These are phyloP conservation scores for Marasmius fiardii DNA, from an alignment of 1,284 basidiomycete genomes.

Conservation along the genomic window DNA sequence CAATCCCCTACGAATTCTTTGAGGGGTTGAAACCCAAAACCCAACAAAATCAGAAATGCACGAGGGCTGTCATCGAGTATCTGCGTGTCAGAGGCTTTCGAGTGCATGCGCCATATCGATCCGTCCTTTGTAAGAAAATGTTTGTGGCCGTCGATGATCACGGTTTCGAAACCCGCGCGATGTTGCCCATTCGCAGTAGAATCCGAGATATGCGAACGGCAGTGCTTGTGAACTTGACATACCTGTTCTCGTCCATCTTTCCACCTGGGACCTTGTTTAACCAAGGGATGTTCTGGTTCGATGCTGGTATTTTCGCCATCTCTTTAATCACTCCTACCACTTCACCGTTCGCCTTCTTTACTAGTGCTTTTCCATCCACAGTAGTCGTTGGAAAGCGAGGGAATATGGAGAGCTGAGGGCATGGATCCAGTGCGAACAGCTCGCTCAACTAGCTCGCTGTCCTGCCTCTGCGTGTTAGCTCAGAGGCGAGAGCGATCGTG, in stretches of 20 bases:
- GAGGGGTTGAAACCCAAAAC: not conserved
- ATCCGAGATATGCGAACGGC: conserved; percentile 1
- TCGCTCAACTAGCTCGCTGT: not conserved
- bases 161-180: not conserved
- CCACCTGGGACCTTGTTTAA: not conserved
- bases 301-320: not conserved
- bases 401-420: not conserved
- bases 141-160: too few relatives aligned
- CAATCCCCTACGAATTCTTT: not conserved
- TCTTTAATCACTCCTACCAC: not conserved
- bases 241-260: conserved; percentile 3
- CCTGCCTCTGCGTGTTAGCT: not conserved
- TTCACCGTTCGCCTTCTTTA: not conserved
- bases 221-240: not conserved
- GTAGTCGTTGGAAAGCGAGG: conserved; percentile 1
- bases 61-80: not conserved
- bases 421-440: not conserved
- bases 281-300: too few relatives aligned
- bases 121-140: not conserved
- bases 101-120: not conserved
- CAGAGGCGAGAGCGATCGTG: not conserved
- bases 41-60: not conserved
- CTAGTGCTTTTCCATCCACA: not conserved
- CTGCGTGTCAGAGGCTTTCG: not conserved
- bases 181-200: too few relatives aligned